A percentile compares a stretch with the other conserved stretches of the same genome.
These are phyloP conservation scores for Starmerella powellii DNA, from an alignment of 805 yeast genomes.

Conservation along the genomic window DNA sequence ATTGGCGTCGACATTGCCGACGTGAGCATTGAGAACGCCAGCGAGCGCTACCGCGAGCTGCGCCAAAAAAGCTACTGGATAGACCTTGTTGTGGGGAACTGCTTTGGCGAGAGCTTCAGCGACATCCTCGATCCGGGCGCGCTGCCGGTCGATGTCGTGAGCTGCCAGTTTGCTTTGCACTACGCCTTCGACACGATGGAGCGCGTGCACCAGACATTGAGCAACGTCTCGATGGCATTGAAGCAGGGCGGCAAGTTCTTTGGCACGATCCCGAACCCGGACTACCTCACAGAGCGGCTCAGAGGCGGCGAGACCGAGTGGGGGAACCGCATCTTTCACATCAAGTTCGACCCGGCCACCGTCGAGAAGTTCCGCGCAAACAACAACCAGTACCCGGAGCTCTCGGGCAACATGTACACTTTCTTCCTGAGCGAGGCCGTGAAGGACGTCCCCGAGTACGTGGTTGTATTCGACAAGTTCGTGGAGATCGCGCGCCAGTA, in stretches of 20 bases:
- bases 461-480: constrained; percentile 84
- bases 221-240: constrained; percentile 64
- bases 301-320: constrained; percentile 47
- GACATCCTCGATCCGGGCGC: constrained; percentile 59
- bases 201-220: constrained; percentile 58
- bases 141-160: constrained; percentile 77
- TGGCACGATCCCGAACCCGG: constrained; percentile 87
- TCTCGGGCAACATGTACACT: constrained; percentile 71
- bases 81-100: constrained; percentile 84
- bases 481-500: constrained; percentile 75
- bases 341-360: constrained; percentile 57
- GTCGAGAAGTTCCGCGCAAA: constrained; percentile 29
- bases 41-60: constrained; percentile 54
- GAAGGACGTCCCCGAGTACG: constrained; percentile 91
- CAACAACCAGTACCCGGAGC: constrained; percentile 24
- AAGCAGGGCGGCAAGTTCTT: constrained; percentile 76
- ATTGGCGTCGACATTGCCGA: constrained; percentile 90
- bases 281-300: constrained; percentile 48
- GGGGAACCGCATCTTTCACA: constrained; percentile 78
- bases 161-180: constrained; percentile 86
- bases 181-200: constrained; percentile 84
- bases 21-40: constrained; percentile 75
- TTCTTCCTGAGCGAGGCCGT: constrained; percentile 85
- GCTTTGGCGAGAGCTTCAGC: constrained; percentile 61
- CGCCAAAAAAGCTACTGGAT: constrained; percentile 49